These are phyloP conservation scores for Coemansia sp. DNA, from an alignment of 192 early-diverging fungal species.

Conservation along the genomic window DNA sequence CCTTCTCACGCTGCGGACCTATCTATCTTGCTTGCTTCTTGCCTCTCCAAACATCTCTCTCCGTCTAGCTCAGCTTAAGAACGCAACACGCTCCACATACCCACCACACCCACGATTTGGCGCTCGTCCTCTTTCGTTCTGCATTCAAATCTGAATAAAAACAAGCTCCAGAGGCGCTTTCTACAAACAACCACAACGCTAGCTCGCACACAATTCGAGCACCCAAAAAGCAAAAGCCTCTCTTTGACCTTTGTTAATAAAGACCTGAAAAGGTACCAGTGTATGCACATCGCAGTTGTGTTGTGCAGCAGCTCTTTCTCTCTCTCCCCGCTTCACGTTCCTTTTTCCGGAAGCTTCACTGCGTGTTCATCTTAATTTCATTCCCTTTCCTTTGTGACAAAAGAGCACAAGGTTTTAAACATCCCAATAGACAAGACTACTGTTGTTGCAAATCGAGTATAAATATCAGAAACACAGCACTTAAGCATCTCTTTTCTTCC, in stretches of 20 bases:
- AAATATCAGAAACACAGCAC: not conserved
- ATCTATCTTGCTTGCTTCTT: too few relatives aligned
- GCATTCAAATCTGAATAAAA: not conserved
- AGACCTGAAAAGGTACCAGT: not conserved
- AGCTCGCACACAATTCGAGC: not conserved
- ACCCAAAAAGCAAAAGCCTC: not conserved
- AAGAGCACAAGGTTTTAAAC: too few relatives aligned
- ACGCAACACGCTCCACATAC: not conserved
- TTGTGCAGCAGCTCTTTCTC: not conserved
- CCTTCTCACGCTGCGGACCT: not conserved
- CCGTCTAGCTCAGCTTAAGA: too few relatives aligned
- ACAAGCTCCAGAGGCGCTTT: not conserved
- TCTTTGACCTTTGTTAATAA: slow-evolving; percentile 5
- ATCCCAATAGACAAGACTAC: too few relatives aligned
- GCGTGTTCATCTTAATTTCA: too few relatives aligned
- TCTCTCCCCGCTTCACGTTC: not conserved
- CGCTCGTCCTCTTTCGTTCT: not conserved
- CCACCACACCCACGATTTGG: not conserved
- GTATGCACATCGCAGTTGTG: slow-evolving; percentile 1
- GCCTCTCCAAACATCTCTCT: not conserved
- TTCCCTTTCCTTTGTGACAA: too few relatives aligned
- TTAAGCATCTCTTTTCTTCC: not conserved
- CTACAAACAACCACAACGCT: not conserved
- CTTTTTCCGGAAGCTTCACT: not conserved
- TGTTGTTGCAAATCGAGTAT: too few relatives aligned